Base-by-base conservation (phyloP, 495 filamentous ascomycete genomes). In the Penicillium daleae region DNA sequence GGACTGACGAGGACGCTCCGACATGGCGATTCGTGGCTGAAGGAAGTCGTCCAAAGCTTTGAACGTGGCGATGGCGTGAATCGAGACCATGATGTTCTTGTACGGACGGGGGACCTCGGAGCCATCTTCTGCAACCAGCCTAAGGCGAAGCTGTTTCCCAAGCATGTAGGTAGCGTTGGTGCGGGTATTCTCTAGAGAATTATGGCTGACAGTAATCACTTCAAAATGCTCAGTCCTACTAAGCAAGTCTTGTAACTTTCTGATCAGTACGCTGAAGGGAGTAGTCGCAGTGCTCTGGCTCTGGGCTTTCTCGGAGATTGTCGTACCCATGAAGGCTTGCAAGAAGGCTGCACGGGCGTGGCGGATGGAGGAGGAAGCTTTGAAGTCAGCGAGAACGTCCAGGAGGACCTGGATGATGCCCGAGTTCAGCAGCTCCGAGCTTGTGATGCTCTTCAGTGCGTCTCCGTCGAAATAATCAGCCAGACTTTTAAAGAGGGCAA, bases 161-260 rank as follows among this genome's bases (percentile, higher is more conserved):
- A 99, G 83, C 95, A 98, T 97, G 3, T 93, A 94, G 4, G 93
- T 87, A 6, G 93, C 91, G 69, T 92, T 98, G 79, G 89, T 95
- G 52, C 94, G 86, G 53, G 92, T 96, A 51, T 90, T 92, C 69
- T 98, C 96, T 58, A 94, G 90, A 12, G 92, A 89, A 65, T 95
- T 96, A 58, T 97, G 91, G 67, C 94, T 92, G 57, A 98, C 92
- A 22, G 96, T 99, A 57, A 96, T 80, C 42, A 99, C 96, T 71
- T 98, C 96, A 70, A 98, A 98, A 77, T 98, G 96, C 73, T 99
- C 96, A 29, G 94, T 94, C 58, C 96, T 86, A 77, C 96, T 98
- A 17, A 98, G 83, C 37, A 98, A 80, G 79, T 98, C 95, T 74
- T 99, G 96, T 35, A 98, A 79, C 76, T 99, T 99, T 61, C 92